Evolutionary conservation across 1,284 basidiomycete species (phyloP), one percentile per base, ranked within the genome.

Genomic region (Ceratobasidium papillatum): DNA sequence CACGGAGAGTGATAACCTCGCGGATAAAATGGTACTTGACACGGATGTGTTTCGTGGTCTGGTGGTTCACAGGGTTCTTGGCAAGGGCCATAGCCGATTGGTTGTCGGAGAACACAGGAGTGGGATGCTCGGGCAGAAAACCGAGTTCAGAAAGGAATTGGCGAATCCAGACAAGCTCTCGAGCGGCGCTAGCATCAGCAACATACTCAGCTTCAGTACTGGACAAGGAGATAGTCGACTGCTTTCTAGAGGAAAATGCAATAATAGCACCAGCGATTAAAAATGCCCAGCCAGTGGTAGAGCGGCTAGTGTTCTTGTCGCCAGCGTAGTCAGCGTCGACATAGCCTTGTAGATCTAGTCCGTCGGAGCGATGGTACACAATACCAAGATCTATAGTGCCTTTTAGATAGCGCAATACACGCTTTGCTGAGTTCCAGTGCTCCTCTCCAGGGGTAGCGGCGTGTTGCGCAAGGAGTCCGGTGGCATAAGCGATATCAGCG

Each of bases 121-220:
- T 59, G 0, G 78, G 52, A 0, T 19, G 19, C 1, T 51, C 3
- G 19, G 45, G 27, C 2, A 49, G 9, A 32, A 49, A 69, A 9
- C 74, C 69, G 0, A 78, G 61, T 38, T 77, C 74, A 17, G 11
- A n/a, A 8, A 78, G 66, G 9, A 75, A 66, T 17, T 74, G 22
- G 4, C 61, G 25, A 0, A 82, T 71, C 80, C 80, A 83, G 0
- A 80, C 30, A 0, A 75, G 75, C 61, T 84, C 82, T 11, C 77
- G 78, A 0, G 76, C 76, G 0, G 80, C 78, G 30, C 81, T 78
- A 4, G 80, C 74, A 8, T 79, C 61, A 1, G 82, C 81, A 38
- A 83, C 80, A 65, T 83, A 84, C 75, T 85, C 82, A 0, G 84
- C 80, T 63, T 83, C 81, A 0, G 79, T 78, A 1, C 81, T 81